A percentile compares a stretch with the other conserved stretches of the same genome.
Conservation (phyloP, 805 yeast genomes). For the Saturnispora dispora region DNA sequence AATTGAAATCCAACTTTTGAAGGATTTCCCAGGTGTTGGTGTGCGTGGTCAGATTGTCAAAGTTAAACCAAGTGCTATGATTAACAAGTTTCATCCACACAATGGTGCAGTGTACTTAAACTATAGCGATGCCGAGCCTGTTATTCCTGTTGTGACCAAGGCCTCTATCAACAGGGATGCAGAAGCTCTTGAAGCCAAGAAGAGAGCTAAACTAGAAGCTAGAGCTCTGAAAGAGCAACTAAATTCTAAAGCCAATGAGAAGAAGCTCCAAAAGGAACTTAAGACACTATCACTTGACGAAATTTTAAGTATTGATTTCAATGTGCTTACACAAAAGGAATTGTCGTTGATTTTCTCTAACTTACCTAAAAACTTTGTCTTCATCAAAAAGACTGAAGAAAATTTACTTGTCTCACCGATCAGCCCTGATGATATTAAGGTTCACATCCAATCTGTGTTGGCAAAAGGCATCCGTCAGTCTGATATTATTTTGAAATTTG, state of each 20-base stretch:
- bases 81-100: conserved; percentile 59
- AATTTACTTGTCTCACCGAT: conserved; percentile 14
- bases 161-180: conserved; percentile 10
- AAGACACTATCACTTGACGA: conserved; percentile 22
- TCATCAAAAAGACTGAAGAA: conserved; percentile 19
- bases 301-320: conserved; percentile 19
- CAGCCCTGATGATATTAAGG: not conserved
- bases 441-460: conserved; percentile 9
- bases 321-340: conserved; percentile 16
- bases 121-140: conserved; percentile 23
- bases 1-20: conserved; percentile 67
- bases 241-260: conserved; percentile 1
- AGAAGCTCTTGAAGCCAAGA: conserved; percentile 11
- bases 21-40: conserved; percentile 57
- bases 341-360: conserved; percentile 17
- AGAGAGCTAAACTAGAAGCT: conserved; percentile 9
- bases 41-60: conserved; percentile 60
- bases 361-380: conserved; percentile 23
- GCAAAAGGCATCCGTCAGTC: conserved; percentile 10
- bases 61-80: conserved; percentile 76
- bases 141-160: conserved; percentile 25
- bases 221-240: conserved; percentile 7
- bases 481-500: conserved; percentile 16
- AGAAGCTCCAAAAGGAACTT: conserved; percentile 1
- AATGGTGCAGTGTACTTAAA: conserved; percentile 69